Conservation (phyloP, 768 basidiomycete genomes). For the Pisolithus marmoratus region DNA sequence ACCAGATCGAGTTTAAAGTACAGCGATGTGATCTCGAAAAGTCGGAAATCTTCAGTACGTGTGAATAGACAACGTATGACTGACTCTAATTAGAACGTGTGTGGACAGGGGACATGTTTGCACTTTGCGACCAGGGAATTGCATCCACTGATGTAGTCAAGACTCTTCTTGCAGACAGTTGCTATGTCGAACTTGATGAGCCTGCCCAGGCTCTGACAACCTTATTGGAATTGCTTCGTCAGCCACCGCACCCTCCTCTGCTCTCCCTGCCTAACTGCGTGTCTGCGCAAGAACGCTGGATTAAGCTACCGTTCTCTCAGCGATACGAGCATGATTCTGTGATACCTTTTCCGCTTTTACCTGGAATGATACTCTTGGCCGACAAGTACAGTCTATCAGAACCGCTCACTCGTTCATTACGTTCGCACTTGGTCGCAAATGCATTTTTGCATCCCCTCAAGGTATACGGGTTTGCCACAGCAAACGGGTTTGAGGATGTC, state of each 20-base stretch:
- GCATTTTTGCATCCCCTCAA: conserved; percentile 46
- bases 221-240: conserved; percentile 53
- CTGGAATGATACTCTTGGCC: conserved; percentile 47
- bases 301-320: conserved; percentile 26
- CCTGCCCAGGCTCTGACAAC: conserved; percentile 39
- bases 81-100: conserved; percentile 7
- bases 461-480: conserved; percentile 54
- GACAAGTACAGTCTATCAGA: conserved; percentile 63
- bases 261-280: conserved; percentile 21
- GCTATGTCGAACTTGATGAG: conserved; percentile 46
- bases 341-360: conserved; percentile 63
- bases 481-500: conserved; percentile 37
- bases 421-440: conserved; percentile 50
- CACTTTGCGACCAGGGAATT: conserved; percentile 41
- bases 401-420: conserved; percentile 37
- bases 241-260: conserved; percentile 44
- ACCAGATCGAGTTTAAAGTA: conserved; percentile 46
- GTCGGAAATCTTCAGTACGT: conserved; percentile 63
- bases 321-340: conserved; percentile 33
- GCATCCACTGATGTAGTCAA: background rate
- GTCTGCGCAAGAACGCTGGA: conserved; percentile 16
- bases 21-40: conserved; percentile 41
- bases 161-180: background rate
- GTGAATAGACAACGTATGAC: conserved; percentile 2
- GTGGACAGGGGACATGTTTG: conserved; percentile 61